Conservation (phyloP, 2,329 filamentous ascomycete species). For the Salinomyces thailandicus region DNA sequence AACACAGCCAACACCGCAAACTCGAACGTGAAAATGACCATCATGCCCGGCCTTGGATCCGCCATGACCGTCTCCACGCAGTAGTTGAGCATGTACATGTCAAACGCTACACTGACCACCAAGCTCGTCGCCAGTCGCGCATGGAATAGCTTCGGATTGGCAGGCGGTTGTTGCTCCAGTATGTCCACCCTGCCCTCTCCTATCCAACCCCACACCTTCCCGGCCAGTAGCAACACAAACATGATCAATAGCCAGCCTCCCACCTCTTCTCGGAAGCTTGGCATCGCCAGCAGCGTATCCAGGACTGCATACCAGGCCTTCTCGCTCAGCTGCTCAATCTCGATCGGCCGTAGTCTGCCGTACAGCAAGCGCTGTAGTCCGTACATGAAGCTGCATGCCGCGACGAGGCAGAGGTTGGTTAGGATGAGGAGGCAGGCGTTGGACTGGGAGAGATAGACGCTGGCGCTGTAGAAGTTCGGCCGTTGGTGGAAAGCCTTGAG, state of each 20-base stretch:
- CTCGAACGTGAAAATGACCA: slow-evolving; percentile 99
- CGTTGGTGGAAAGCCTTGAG: slow-evolving; percentile 88
- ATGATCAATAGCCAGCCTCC: slow-evolving; percentile 92
- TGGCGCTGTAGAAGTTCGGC: slow-evolving; percentile 96
- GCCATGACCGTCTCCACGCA: slow-evolving; percentile 72
- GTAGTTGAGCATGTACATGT: slow-evolving; percentile 70
- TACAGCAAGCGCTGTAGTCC: slow-evolving; percentile 83
- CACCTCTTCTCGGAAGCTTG: slow-evolving; percentile 90
- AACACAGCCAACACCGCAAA: slow-evolving; percentile 78
- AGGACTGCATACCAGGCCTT: slow-evolving; percentile 97
- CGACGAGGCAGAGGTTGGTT: slow-evolving; percentile 77
- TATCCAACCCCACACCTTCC: slow-evolving; percentile 98
- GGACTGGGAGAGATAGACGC: slow-evolving; percentile 92
- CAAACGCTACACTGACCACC: slow-evolving; percentile 66
- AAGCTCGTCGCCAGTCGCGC: slow-evolving; percentile 69
- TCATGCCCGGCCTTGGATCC: slow-evolving; percentile 90
- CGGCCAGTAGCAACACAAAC: slow-evolving; percentile 85
- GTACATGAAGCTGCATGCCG: slow-evolving; percentile 72
- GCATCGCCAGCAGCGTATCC: slow-evolving; percentile 95
- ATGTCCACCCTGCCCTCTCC: slow-evolving; percentile 89
- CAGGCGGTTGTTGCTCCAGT: slow-evolving; percentile 86
- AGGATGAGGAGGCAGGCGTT: slow-evolving; percentile 92
- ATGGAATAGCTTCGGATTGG: slow-evolving; percentile 83
- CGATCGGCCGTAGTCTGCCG: slow-evolving; percentile 79
- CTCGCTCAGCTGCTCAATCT: slow-evolving; percentile 94